Evolutionary conservation across 2,329 filamentous ascomycete genomes (phyloP).

Genomic region (Cryphonectria parasitica): DNA sequence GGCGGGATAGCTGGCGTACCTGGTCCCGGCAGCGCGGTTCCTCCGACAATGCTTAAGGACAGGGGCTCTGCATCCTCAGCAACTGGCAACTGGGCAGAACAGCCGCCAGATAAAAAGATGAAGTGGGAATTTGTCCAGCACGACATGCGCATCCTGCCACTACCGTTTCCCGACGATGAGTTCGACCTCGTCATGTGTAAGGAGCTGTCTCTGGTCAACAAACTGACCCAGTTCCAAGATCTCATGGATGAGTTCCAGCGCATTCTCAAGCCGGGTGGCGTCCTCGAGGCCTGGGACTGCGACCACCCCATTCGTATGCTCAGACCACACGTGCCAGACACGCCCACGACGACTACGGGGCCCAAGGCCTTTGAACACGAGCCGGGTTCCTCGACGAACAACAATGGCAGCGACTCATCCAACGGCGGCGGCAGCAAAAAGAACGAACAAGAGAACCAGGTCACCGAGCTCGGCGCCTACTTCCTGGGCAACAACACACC

Average conservation of each 20-base stretch:
- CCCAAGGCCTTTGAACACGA: conserved; percentile 6
- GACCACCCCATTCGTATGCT: conserved; percentile 85
- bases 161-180: conserved; percentile 78
- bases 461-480: conserved; percentile 76
- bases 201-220: conserved; percentile 71
- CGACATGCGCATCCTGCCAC: conserved; percentile 74
- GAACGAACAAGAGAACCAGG: conserved; percentile 62
- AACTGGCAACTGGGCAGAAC: conserved; percentile 26
- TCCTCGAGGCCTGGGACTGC: conserved; percentile 86
- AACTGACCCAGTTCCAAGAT: conserved; percentile 59
- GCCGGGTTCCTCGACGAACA: conserved; percentile 24
- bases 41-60: conserved; percentile 14
- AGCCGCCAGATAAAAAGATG: conserved; percentile 66
- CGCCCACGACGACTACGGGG: conserved; percentile 39
- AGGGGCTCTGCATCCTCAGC: conserved; percentile 14
- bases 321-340: conserved; percentile 72
- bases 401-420: conserved; percentile 37
- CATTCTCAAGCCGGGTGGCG: conserved; percentile 75
- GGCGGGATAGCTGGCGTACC: conserved; percentile 31
- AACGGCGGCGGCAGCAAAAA: conserved; percentile 33
- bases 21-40: conserved; percentile 4
- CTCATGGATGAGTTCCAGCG: conserved; percentile 75
- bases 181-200: conserved; percentile 92
- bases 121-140: conserved; percentile 89
- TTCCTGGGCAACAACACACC: conserved; percentile 81